Conservation (phyloP, 345 rosid genomes). For the Melaleuca alternifolia region DNA sequence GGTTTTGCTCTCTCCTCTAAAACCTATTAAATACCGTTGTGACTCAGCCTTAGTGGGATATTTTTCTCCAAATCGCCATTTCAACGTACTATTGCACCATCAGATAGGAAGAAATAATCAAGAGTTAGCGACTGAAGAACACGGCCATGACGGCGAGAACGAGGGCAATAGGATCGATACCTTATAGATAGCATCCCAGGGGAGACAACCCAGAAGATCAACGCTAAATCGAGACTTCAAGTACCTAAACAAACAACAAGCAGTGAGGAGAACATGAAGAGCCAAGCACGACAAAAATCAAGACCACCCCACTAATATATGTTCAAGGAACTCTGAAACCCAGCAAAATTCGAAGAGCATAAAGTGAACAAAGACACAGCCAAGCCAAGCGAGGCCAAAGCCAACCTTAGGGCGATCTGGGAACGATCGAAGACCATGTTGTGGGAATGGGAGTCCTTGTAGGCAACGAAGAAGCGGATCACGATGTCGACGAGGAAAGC, state of each 20-base stretch:
- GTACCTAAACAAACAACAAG: constrained; percentile 27
- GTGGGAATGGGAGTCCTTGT: constrained; percentile 44
- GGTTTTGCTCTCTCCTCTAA: not conserved
- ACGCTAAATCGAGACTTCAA: constrained; percentile 55
- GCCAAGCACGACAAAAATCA: not conserved
- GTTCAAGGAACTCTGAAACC: not conserved
- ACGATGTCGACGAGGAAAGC: constrained; percentile 65
- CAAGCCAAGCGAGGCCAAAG: not conserved
- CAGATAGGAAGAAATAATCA: not conserved
- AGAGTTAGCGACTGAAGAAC: not conserved
- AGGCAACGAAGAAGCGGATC: constrained; percentile 58
- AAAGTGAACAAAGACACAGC: not conserved
- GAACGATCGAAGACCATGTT: constrained; percentile 39
- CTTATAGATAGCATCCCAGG: constrained; percentile 84
- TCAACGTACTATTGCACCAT: not conserved
- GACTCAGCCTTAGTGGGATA: not conserved
- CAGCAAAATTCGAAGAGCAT: not conserved
- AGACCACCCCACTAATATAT: not conserved
- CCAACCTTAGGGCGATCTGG: constrained; percentile 52
- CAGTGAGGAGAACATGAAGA: not conserved
- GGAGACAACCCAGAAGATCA: constrained; percentile 64
- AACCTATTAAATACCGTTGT: not conserved
- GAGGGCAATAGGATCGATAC: constrained; percentile 8
- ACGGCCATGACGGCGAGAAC: fast-evolving
- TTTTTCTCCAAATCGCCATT: not conserved